phyloP scores from a whole-genome alignment of 169 alveolate genomes.

The Miamiensis avidus region DNA sequence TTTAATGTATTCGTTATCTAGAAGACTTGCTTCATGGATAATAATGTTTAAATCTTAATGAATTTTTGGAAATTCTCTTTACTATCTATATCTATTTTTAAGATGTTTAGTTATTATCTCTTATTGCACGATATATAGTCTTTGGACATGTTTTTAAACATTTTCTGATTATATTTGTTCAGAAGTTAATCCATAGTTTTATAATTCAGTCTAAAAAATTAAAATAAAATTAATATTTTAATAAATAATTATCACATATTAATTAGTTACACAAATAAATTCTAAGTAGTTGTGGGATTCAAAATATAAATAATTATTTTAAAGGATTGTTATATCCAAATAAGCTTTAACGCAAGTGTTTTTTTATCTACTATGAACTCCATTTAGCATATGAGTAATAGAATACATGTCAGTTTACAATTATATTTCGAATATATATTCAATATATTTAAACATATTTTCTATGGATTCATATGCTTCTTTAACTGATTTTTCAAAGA shows the following conservation, averaged over 20 bases:
- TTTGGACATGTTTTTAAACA: neutral
- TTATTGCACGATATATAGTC: neutral
- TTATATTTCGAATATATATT: neutral
- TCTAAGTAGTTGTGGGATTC: neutral
- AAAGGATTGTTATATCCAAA: slow-evolving; percentile 10
- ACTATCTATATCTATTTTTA: slow-evolving; percentile 14
- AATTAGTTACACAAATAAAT: neutral
- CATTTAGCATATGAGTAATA: neutral
- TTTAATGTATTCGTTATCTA: neutral
- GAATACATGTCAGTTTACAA: neutral
- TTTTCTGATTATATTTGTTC: neutral
- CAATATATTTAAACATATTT: neutral
- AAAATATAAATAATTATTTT: slow-evolving; percentile 9
- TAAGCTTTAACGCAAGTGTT: neutral
- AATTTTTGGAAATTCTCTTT: slow-evolving; percentile 18
- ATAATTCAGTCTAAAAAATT: slow-evolving; percentile 11
- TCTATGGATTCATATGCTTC: slow-evolving; percentile 5
- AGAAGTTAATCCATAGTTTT: slow-evolving; percentile 5
- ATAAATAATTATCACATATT: neutral
- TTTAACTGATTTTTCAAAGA: neutral
- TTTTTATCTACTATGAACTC: neutral
- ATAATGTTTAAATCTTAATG: slow-evolving; percentile 16
- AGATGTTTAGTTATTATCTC: slow-evolving; percentile 4
- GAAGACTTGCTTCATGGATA: neutral
- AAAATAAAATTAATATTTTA: neutral